Conservation (phyloP, 768 basidiomycete genomes). For the Udeniomyces megalosporus region DNA sequence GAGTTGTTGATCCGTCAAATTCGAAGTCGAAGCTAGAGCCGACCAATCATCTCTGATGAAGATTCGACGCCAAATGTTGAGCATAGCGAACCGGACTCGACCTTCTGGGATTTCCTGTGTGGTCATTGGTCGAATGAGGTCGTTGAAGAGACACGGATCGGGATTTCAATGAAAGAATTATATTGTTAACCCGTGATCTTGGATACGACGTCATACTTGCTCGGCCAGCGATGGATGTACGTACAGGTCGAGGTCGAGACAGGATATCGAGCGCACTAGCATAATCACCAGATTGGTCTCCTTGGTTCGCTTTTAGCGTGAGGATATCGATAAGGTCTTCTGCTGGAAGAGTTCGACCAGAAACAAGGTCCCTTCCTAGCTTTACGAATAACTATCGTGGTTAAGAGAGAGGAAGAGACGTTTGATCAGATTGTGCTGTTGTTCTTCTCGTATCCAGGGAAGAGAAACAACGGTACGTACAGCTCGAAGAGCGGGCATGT, state of each 20-base stretch:
- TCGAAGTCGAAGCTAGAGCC: slow-evolving; percentile 51
- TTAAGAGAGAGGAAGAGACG: background rate
- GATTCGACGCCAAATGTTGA: slow-evolving; percentile 70
- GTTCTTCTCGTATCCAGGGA: too few species aligned
- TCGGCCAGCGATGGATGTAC: too few species aligned
- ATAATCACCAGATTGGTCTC: slow-evolving; percentile 41
- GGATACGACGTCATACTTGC: too few species aligned
- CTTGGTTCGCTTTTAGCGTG: slow-evolving; percentile 62
- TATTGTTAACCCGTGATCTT: too few species aligned
- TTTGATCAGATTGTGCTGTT: too few species aligned
- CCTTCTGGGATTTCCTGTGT: slow-evolving; percentile 58
- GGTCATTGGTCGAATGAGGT: too few species aligned
- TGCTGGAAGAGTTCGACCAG: slow-evolving; percentile 53
- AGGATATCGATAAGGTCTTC: slow-evolving; percentile 73
- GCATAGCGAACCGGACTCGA: slow-evolving; percentile 50
- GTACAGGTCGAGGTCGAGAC: too few species aligned
- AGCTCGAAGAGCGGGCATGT: slow-evolving; percentile 39
- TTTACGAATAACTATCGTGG: slow-evolving; percentile 48
- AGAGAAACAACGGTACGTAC: slow-evolving; percentile 28
- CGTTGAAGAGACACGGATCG: too few species aligned
- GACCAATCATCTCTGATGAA: slow-evolving; percentile 83
- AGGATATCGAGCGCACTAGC: slow-evolving; percentile 25
- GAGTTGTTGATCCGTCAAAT: slow-evolving; percentile 60
- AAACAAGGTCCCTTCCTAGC: slow-evolving; percentile 49
- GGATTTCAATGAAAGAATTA: too few species aligned